Evolutionary conservation across 2,329 filamentous ascomycete species (phyloP), one percentile per base, ranked within the genome.

Genomic region (Decorospora gaudefroyi): DNA sequence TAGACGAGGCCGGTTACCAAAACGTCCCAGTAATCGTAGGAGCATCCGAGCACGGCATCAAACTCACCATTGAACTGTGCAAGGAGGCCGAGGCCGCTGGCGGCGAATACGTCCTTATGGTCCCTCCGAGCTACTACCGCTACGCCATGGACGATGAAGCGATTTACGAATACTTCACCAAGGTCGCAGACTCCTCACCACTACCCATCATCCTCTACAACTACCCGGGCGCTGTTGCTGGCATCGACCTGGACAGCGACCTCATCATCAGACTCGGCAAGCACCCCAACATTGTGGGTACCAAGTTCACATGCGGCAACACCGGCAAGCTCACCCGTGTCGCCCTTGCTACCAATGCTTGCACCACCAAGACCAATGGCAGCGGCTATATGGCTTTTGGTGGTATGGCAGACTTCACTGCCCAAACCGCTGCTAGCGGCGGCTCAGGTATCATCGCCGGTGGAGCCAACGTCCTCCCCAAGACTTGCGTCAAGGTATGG

Each of bases 271-370:
- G 80, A 66, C 81, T 95, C 25, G 87, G 86, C 30, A 74, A 84
- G 67, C 89, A 95, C 73, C 83, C 84, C 55, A 95, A 95, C 73
- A 89, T 95, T 62, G 76, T 90, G 51, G 90, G 90, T 51, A 91
- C 88, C 42, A 95, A 95, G 72, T 95, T 95, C 77, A 95, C 90
- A 27, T 95, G 89, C 68, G 90, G 88, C 55, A 93, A 89, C 76
- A 93, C 88, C 1, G 90, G 90, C 53, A 95, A 95, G 74, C 79
- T 95, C 55, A 92, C 89, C 9, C 84, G 90, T 21, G 88, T 95
- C 4, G 88, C 89, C 5, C 72, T 80, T 10, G 88, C 83, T 31
- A 83, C 85, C 33, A 75, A 87, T 59, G 88, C 89, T 44, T 82
- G 84, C 69, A 90, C 85, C 0, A 83, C 86, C 37, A 72, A 71